A percentile compares a stretch with the other conserved stretches of the same genome.
Evolutionary conservation across 2,329 filamentous ascomycete genomes (phyloP).

Genomic region (Cladophialophora yegresii): DNA sequence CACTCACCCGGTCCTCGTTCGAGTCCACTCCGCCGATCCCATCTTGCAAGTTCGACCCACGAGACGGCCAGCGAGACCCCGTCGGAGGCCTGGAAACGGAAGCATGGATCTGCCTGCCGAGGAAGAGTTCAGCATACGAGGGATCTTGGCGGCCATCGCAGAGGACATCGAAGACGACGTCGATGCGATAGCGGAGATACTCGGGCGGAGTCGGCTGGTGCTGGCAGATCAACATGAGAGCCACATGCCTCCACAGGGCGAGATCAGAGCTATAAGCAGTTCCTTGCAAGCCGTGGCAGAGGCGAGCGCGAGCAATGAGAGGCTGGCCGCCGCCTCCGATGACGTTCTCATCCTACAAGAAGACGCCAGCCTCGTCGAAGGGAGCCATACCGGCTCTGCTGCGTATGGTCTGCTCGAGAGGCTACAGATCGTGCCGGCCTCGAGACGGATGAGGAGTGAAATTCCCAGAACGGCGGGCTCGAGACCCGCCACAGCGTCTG

Average conservation of each 20-base stretch:
- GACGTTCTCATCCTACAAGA: constrained; percentile 45
- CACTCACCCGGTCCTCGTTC: constrained; percentile 49
- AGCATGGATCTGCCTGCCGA: constrained; percentile 47
- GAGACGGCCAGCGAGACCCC: constrained; percentile 42
- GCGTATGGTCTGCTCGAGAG: constrained; percentile 45
- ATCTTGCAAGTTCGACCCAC: constrained; percentile 39
- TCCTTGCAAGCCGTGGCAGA: constrained; percentile 49
- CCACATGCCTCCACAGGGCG: constrained; percentile 62
- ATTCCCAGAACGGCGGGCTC: not conserved
- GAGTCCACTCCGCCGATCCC: constrained; percentile 46
- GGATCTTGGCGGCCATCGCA: constrained; percentile 59
- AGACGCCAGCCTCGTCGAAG: constrained; percentile 44
- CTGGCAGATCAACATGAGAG: constrained; percentile 64
- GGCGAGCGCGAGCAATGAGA: constrained; percentile 44
- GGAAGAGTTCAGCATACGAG: constrained; percentile 58
- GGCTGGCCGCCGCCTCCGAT: constrained; percentile 39
- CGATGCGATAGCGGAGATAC: constrained; percentile 65
- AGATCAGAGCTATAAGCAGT: constrained; percentile 49
- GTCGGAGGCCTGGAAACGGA: constrained; percentile 38
- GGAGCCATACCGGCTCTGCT: constrained; percentile 41
- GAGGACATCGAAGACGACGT: constrained; percentile 61
- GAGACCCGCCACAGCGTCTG: constrained; percentile 14
- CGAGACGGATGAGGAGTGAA: constrained; percentile 17
- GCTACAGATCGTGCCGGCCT: constrained; percentile 32
- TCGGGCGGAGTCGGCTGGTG: constrained; percentile 61